A percentile compares a stretch with the other conserved stretches of the same genome.
Conservation (phyloP, 441 rosid genomes). For the Geranium incanum region DNA sequence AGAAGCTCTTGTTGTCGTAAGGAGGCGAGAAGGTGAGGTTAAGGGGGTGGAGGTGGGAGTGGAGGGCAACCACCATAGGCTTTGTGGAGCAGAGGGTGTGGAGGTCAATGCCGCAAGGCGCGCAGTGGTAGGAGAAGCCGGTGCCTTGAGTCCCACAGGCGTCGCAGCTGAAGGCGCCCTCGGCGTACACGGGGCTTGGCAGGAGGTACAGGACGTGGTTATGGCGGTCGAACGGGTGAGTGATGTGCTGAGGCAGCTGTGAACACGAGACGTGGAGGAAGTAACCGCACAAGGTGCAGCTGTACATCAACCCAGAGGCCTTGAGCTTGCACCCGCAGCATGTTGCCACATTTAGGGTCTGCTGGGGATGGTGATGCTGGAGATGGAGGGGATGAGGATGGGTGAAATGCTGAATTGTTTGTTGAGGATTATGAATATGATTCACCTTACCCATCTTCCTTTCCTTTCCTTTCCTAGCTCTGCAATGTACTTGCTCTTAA, state of each 20-base stretch:
- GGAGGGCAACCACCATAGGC: constrained; percentile 31
- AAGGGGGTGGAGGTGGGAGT: constrained; percentile 38
- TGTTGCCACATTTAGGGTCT: constrained; percentile 12
- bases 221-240: constrained; percentile 36
- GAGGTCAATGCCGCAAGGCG: constrained; percentile 24
- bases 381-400: constrained; percentile 39
- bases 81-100: constrained; percentile 36
- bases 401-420: constrained; percentile 30
- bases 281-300: constrained; percentile 33
- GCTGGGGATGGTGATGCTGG: constrained; percentile 19
- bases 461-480: too few species aligned
- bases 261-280: constrained; percentile 32
- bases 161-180: constrained; percentile 32
- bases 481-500: background rate
- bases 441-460: constrained; percentile 5
- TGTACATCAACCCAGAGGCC: constrained; percentile 30
- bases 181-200: constrained; percentile 26
- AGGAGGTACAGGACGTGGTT: constrained; percentile 33
- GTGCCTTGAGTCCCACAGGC: constrained; percentile 28
- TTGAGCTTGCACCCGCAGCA: constrained; percentile 31
- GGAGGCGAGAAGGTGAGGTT: constrained; percentile 38
- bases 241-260: constrained; percentile 30
- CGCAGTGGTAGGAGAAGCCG: constrained; percentile 39
- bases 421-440: background rate
- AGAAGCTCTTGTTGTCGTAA: constrained; percentile 39